Percentiles rank a stretch among this genome's conserved stretches.
Conservation (phyloP, 371 early-diverging fungal species). For the Lichtheimia ornata region DNA sequence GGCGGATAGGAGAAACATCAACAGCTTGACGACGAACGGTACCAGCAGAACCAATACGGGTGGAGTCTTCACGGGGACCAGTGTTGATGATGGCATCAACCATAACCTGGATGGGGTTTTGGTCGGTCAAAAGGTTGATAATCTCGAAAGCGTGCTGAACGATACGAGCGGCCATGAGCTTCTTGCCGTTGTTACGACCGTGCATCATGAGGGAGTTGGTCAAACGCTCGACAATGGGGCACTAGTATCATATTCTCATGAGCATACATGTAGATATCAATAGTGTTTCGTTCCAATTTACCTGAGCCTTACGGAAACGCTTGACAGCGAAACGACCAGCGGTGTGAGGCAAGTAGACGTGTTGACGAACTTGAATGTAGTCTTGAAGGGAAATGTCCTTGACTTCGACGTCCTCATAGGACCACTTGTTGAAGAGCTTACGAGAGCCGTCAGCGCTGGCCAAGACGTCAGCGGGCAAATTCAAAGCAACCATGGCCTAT, state of each 20-base stretch:
- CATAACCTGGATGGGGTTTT: slow-evolving; percentile 99
- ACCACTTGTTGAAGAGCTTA: slow-evolving; percentile 94
- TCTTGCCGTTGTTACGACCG: slow-evolving; percentile 99
- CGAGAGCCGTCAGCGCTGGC: slow-evolving; percentile 65
- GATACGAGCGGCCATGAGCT: slow-evolving; percentile 98
- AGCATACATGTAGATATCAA: too few species aligned
- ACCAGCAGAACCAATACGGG: slow-evolving; percentile 99
- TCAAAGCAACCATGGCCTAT: slow-evolving; percentile 59
- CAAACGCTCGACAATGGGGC: slow-evolving; percentile 99
- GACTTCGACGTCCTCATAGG: slow-evolving; percentile 93
- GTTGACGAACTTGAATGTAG: slow-evolving; percentile 93
- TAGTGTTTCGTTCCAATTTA: slow-evolving; percentile 17
- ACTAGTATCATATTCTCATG: slow-evolving; percentile 51
- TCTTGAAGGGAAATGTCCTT: slow-evolving; percentile 95
- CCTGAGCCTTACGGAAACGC: slow-evolving; percentile 98
- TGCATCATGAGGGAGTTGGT: slow-evolving; percentile 99
- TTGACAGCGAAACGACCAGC: slow-evolving; percentile 98
- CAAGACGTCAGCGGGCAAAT: slow-evolving; percentile 66
- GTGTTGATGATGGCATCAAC: slow-evolving; percentile 99
- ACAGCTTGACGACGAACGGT: slow-evolving; percentile 99
- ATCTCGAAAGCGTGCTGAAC: slow-evolving; percentile 99
- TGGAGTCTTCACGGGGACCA: slow-evolving; percentile 99
- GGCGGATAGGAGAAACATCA: slow-evolving; percentile 99
- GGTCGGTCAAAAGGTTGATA: slow-evolving; percentile 97
- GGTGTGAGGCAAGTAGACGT: slow-evolving; percentile 97